A percentile compares a stretch with the other conserved stretches of the same genome.
phyloP scores from a whole-genome alignment of 2,329 filamentous ascomycete genomes.

The Arthrobotrys sinensis region DNA sequence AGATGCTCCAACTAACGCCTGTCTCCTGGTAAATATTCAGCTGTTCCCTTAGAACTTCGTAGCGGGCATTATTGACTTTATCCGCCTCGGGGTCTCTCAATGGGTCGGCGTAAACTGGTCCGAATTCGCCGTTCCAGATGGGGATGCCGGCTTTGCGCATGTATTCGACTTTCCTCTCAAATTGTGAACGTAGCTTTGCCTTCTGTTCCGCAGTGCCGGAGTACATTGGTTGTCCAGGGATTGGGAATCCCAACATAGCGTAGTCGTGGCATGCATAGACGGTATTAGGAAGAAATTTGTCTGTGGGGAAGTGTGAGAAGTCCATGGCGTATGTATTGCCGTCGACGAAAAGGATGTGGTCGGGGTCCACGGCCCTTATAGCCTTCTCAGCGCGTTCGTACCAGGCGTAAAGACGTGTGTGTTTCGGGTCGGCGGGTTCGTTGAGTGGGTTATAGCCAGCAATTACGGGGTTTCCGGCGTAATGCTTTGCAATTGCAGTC shows the following conservation, averaged over 20 bases:
- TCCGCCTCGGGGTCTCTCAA: conserved; percentile 66
- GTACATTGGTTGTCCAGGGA: conserved; percentile 65
- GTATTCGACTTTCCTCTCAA: conserved; percentile 70
- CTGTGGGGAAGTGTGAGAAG: conserved; percentile 67
- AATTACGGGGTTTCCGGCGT: conserved; percentile 70
- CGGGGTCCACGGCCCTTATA: conserved; percentile 69
- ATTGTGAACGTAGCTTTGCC: conserved; percentile 68
- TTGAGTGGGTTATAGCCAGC: conserved; percentile 73
- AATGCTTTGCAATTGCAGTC: conserved; percentile 70
- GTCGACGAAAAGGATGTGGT: conserved; percentile 70
- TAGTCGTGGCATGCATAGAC: conserved; percentile 71
- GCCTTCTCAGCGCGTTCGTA: conserved; percentile 70
- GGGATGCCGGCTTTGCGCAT: conserved; percentile 68
- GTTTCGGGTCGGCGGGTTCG: conserved; percentile 71
- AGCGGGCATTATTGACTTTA: conserved; percentile 68
- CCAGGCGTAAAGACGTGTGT: conserved; percentile 69
- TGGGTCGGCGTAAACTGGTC: conserved; percentile 70
- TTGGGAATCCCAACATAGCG: conserved; percentile 64
- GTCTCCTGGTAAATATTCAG: conserved; percentile 68
- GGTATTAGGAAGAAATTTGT: conserved; percentile 68
- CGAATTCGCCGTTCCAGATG: conserved; percentile 74
- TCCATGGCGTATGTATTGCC: conserved; percentile 70
- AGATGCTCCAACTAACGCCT: conserved; percentile 73
- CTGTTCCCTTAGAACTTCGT: conserved; percentile 69
- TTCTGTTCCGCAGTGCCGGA: conserved; percentile 69